Conservation (phyloP, 2,329 filamentous ascomycete genomes). For the Fusarium penzigii region DNA sequence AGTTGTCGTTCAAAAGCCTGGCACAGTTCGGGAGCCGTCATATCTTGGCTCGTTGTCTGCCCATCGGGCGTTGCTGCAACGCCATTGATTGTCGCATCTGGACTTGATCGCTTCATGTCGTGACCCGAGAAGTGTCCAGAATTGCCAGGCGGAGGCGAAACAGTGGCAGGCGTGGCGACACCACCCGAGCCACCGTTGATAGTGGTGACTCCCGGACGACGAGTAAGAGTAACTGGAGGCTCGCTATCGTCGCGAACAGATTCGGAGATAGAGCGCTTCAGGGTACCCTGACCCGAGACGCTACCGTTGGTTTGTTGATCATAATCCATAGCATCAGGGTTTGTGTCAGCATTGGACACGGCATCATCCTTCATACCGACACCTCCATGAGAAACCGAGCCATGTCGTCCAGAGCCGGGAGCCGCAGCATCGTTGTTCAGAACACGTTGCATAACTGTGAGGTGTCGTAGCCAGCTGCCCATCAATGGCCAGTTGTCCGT, state of each 20-base stretch:
- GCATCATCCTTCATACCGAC: conserved; percentile 54
- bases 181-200: conserved; percentile 59
- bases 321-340: conserved; percentile 59
- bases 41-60: conserved; percentile 47
- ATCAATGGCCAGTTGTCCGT: conserved; percentile 62
- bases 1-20: conserved; percentile 61
- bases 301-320: conserved; percentile 43
- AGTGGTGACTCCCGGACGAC: conserved; percentile 57
- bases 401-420: conserved; percentile 36
- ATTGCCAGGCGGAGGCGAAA: conserved; percentile 42
- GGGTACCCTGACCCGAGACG: conserved; percentile 31
- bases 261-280: conserved; percentile 40
- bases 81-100: conserved; percentile 34
- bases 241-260: conserved; percentile 53
- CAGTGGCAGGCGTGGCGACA: conserved; percentile 47
- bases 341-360: conserved; percentile 56
- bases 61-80: conserved; percentile 33
- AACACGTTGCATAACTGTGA: conserved; percentile 63
- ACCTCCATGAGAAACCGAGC: conserved; percentile 31
- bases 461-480: conserved; percentile 59
- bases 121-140: conserved; percentile 27
- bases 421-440: conserved; percentile 53
- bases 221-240: conserved; percentile 48
- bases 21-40: conserved; percentile 61
- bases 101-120: conserved; percentile 41